These are phyloP conservation scores for Parachlorella kessleri DNA, from an alignment of 139 green algal species.

Conservation along the genomic window DNA sequence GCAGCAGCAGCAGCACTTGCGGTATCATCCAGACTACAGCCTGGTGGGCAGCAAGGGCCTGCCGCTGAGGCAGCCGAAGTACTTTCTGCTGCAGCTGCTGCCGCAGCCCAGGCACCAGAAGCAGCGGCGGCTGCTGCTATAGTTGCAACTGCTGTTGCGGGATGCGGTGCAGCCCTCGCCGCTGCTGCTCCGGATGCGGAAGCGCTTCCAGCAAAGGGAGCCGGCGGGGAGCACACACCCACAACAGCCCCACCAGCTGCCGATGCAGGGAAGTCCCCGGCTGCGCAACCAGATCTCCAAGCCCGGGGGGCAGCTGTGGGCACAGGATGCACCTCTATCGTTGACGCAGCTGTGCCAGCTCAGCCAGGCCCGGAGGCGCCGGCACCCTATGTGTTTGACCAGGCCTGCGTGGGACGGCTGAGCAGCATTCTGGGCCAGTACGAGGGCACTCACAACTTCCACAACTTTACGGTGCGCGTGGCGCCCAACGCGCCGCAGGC, in stretches of 20 bases:
- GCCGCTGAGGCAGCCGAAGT: neutral
- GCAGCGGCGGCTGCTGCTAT: neutral
- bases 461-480: constrained; percentile 86
- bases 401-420: constrained; percentile 46
- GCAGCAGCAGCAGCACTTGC: neutral
- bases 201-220: too few relatives aligned
- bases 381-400: constrained; percentile 57
- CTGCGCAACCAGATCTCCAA: too few relatives aligned
- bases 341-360: too few relatives aligned
- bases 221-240: too few relatives aligned
- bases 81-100: constrained; percentile 4
- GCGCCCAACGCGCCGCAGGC: constrained; percentile 38
- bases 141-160: too few relatives aligned
- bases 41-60: neutral
- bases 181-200: too few relatives aligned
- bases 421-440: constrained; percentile 75
- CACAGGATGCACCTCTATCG: too few relatives aligned
- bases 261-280: too few relatives aligned
- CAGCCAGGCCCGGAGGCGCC: too few relatives aligned
- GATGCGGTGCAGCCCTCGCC: too few relatives aligned
- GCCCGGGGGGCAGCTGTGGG: too few relatives aligned
- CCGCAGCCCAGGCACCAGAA: neutral
- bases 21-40: neutral
- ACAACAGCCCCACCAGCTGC: too few relatives aligned
- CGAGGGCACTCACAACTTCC: constrained; percentile 91